phyloP scores from a whole-genome alignment of 805 yeast species.

The Cyberlindnera americana region DNA sequence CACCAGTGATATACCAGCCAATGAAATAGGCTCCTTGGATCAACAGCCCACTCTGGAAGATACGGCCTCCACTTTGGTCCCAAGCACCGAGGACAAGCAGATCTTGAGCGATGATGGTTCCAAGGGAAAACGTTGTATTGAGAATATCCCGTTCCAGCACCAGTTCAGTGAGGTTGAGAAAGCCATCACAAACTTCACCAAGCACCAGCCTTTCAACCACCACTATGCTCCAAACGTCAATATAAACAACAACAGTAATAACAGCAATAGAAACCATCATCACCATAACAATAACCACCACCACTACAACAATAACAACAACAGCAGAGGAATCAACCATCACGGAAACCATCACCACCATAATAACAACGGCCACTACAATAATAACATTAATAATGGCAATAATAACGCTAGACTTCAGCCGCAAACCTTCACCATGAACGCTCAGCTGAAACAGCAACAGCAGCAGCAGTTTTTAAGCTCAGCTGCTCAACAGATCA shows the following conservation, averaged over 20 bases:
- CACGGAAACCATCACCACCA: conserved; percentile 1
- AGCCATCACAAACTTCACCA: conserved; percentile 28
- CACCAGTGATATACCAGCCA: neutral
- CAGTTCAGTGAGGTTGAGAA: conserved; percentile 29
- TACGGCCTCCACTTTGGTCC: no score
- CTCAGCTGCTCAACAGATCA: conserved; percentile 19
- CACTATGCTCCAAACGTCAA: conserved; percentile 31
- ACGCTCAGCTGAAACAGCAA: conserved; percentile 26
- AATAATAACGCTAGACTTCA: conserved; percentile 11
- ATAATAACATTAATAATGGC: conserved; percentile 4
- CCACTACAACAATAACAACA: conserved; percentile 2
- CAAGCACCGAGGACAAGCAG: no score
- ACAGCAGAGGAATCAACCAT: conserved; percentile 4
- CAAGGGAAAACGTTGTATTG: conserved; percentile 4
- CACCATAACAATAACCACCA: conserved; percentile 7
- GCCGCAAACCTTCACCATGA: conserved; percentile 20
- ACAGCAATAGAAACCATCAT: conserved; percentile 9
- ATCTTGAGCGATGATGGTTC: neutral
- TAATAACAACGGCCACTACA: conserved; percentile 4
- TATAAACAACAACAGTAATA: conserved; percentile 17
- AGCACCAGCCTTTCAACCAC: conserved; percentile 30
- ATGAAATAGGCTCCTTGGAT: neutral
- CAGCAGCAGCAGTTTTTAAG: conserved; percentile 23
- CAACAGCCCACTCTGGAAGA: no score
- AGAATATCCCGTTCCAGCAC: conserved; percentile 22